Conservation (phyloP, 306 rosid species). For the Vigna nakashimae region DNA sequence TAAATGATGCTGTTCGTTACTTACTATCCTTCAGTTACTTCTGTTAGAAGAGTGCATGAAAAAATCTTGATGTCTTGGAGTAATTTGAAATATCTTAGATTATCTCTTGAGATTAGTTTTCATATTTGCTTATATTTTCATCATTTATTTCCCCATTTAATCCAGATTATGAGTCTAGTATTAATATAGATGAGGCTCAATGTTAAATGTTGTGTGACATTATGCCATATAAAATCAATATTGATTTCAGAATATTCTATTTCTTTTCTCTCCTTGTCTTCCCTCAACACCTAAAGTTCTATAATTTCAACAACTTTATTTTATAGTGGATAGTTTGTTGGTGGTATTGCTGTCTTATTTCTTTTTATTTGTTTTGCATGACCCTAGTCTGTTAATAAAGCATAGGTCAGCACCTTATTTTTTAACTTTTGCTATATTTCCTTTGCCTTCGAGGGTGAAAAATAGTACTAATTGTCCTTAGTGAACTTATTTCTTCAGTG, state of each 20-base stretch:
- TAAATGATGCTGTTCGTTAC: not conserved
- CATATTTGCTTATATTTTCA: not conserved
- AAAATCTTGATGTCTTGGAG: not conserved
- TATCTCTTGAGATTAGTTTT: not conserved
- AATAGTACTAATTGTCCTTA: not conserved
- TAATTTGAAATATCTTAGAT: not conserved
- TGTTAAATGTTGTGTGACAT: not conserved
- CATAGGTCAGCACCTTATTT: not conserved
- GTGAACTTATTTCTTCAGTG: not conserved
- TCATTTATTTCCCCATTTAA: conserved; percentile 1
- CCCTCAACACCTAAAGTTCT: not conserved
- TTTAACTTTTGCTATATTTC: not conserved
- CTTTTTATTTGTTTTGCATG: not conserved
- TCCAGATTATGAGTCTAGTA: not conserved
- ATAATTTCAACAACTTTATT: not conserved
- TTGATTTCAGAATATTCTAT: conserved; percentile 3
- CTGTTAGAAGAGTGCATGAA: not conserved
- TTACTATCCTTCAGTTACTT: not conserved
- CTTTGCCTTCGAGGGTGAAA: not conserved
- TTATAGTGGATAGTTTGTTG: not conserved
- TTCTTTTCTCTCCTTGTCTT: not conserved
- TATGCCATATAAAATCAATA: not conserved
- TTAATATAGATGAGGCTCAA: not conserved
- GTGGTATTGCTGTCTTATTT: not conserved
- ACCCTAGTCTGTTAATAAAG: not conserved